These are phyloP conservation scores for Blastomyces gilchristii DNA, from an alignment of 2,329 filamentous ascomycete genomes.

Conservation along the genomic window DNA sequence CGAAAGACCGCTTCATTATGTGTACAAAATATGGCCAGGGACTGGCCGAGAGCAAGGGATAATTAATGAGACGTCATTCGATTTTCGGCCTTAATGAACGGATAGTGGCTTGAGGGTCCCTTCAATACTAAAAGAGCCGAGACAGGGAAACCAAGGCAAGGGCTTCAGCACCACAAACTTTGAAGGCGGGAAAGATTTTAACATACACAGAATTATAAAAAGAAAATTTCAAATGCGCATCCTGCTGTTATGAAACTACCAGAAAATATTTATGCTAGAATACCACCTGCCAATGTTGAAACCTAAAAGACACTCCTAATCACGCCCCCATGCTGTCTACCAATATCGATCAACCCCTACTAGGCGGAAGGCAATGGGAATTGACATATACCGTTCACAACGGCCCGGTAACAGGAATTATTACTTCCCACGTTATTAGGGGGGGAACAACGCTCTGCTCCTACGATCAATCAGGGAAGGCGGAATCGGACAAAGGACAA, in stretches of 20 bases:
- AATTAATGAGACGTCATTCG: neutral
- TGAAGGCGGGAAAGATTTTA: neutral
- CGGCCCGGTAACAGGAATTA: neutral
- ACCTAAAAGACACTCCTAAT: neutral
- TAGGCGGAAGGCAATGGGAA: neutral
- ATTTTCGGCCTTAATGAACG: neutral
- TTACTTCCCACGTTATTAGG: neutral
- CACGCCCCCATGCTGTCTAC: neutral
- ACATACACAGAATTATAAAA: neutral
- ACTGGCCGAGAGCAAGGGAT: neutral
- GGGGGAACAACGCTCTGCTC: neutral
- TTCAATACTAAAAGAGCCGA: neutral
- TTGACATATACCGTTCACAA: neutral
- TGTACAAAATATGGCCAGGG: too few relatives aligned
- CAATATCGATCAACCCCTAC: neutral
- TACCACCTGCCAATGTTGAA: neutral
- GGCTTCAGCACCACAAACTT: neutral
- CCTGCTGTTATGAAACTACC: neutral
- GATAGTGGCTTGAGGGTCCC: neutral
- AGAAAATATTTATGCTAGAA: neutral
- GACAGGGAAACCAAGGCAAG: neutral
- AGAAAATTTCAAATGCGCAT: neutral
- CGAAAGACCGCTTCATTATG: neutral
- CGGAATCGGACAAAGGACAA: neutral
- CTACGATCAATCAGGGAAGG: neutral